Evolutionary conservation across 139 green algal genomes (phyloP), one percentile per base, ranked within the genome.

Genomic region (Deuterostichococcus epilithicus): DNA sequence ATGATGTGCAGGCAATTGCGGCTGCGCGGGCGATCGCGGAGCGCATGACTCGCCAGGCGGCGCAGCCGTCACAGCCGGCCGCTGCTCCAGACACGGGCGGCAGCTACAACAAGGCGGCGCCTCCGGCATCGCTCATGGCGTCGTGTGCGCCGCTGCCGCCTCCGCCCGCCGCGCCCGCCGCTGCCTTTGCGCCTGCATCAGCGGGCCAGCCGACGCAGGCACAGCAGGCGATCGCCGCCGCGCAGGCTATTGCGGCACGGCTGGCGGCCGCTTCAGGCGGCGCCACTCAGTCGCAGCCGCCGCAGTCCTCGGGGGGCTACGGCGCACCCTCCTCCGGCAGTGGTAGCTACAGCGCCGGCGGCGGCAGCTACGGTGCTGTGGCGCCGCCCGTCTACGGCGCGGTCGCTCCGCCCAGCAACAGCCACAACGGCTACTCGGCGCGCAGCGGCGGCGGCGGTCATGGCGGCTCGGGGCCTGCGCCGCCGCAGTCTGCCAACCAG

Each of bases 201-300:
- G 30, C 58, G 25, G 37, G 23, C 23, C 32, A 8, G 33, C 34
- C 73, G 45, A 42, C 52, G 30, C 28, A 32, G 52, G 38, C 39
- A 58, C 33, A 76, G 39, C 73, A 84, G 58, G 72, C 82, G 4
- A 58, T 78, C 0, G 78, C 78, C 34, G 81, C 80, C 5, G 87
- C 87, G 0, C 80, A 87, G 60, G 85, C 85, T 0, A 88, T 91
- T 45, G 87, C 87, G 34, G 87, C 87, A 15, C 69, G 84, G 38
- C 45, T 91, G 6, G 80, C 83, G 58, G 81, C 81, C n/a, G 35
- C 5, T 13, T 23, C 20, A 28, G 26, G 32, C 6, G 38, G 26
- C 23, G 3, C 69, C 20, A 36, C 63, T 30, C 52, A 23, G 52
- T 52, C 42, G 8, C 42, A 52, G 42, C 42, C 42, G 13, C 8